phyloP scores from a whole-genome alignment of 352 stramenopile genomes.

The Globisporangium orthogonon region DNA sequence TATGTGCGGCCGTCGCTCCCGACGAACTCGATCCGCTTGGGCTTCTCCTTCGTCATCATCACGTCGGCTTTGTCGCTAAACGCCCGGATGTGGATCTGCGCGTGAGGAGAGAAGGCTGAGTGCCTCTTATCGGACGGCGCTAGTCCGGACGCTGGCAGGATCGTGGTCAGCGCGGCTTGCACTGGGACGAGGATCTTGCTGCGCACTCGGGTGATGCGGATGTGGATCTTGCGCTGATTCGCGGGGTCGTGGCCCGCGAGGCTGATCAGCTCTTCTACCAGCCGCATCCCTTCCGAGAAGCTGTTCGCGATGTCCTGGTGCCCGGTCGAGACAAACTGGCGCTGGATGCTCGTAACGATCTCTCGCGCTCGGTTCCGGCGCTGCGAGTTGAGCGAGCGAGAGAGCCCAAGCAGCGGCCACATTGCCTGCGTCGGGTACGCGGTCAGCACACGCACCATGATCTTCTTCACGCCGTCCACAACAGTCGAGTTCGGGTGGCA shows the following conservation, averaged over 20 bases:
- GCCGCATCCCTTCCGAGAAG: slow-evolving; percentile 79
- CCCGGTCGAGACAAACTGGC: slow-evolving; percentile 60
- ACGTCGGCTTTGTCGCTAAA: slow-evolving; percentile 92
- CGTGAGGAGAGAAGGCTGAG: slow-evolving; percentile 51
- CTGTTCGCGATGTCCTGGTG: slow-evolving; percentile 70
- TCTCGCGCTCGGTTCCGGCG: slow-evolving; percentile 52
- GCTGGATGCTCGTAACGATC: slow-evolving; percentile 53
- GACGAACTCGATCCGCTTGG: slow-evolving; percentile 95
- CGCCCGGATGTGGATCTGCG: slow-evolving; percentile 80
- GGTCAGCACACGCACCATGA: slow-evolving; percentile 90
- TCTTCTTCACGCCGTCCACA: slow-evolving; percentile 86
- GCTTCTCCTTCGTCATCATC: slow-evolving; percentile 98
- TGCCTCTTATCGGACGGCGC: slow-evolving; percentile 48
- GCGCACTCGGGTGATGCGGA: slow-evolving; percentile 63
- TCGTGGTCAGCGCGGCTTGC: slow-evolving; percentile 66
- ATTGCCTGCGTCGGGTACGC: slow-evolving; percentile 95
- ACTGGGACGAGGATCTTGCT: slow-evolving; percentile 76
- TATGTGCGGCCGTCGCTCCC: slow-evolving; percentile 72
- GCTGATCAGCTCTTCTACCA: slow-evolving; percentile 93
- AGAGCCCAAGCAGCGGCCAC: slow-evolving; percentile 95
- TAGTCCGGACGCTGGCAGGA: slow-evolving; percentile 58
- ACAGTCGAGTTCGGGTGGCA: slow-evolving; percentile 87
- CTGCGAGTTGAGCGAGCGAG: slow-evolving; percentile 85
- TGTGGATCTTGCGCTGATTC: slow-evolving; percentile 77
- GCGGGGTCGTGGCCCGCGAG: slow-evolving; percentile 88